phyloP scores from a whole-genome alignment of 805 yeast genomes.

The Candida parachauliodes region DNA sequence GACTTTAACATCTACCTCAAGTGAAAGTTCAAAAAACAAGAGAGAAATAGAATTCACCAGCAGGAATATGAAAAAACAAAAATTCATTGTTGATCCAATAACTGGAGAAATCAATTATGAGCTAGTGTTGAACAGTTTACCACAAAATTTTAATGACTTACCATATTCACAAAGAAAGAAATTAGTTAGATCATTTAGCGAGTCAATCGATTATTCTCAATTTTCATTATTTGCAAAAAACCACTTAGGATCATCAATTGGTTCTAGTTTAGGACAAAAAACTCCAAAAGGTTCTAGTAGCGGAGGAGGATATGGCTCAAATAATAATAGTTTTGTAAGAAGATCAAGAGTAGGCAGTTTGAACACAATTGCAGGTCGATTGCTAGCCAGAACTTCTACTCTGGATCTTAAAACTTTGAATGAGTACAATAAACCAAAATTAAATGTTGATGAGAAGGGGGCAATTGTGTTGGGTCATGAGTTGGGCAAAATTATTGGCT shows the following conservation, averaged over 20 bases:
- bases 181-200: slow-evolving; percentile 34
- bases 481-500: slow-evolving; percentile 74
- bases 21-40: slow-evolving; percentile 6
- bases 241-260: slow-evolving; percentile 19
- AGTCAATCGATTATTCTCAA: slow-evolving; percentile 41
- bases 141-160: slow-evolving; percentile 49
- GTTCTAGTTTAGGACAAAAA: slow-evolving; percentile 19
- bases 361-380: slow-evolving; percentile 39
- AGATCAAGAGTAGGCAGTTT: slow-evolving; percentile 28
- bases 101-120: slow-evolving; percentile 38
- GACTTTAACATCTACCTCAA: slow-evolving; percentile 10
- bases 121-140: slow-evolving; percentile 40
- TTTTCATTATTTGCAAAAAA: slow-evolving; percentile 39
- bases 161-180: slow-evolving; percentile 62
- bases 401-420: slow-evolving; percentile 29
- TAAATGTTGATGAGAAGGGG: slow-evolving; percentile 61
- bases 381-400: slow-evolving; percentile 35
- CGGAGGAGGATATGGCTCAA: slow-evolving; percentile 9
- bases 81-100: slow-evolving; percentile 17
- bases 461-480: slow-evolving; percentile 58
- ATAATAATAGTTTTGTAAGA: slow-evolving; percentile 24
- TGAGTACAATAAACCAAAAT: slow-evolving; percentile 20
- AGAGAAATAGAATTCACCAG: slow-evolving; percentile 8
- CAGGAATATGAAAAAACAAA: slow-evolving; percentile 21
- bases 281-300: slow-evolving; percentile 13